Conservation (phyloP, 495 filamentous ascomycete genomes). For the Neurospora sp. region DNA sequence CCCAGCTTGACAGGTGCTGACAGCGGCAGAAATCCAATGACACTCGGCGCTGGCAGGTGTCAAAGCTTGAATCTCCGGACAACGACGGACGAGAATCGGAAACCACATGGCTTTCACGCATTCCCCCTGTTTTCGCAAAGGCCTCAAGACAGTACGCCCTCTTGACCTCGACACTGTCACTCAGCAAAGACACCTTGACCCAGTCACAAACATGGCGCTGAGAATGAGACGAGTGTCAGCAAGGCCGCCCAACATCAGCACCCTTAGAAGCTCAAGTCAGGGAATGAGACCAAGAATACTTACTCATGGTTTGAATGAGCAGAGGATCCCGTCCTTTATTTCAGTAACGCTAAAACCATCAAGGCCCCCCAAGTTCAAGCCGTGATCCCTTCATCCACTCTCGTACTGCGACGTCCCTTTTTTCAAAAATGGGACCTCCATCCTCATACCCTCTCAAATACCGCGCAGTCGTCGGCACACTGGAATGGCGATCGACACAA, state of each 20-base stretch:
- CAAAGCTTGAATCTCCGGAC: not conserved
- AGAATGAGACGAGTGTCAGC: not conserved
- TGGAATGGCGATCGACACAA: not conserved
- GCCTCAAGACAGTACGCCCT: not conserved
- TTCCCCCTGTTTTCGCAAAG: not conserved
- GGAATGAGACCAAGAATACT: not conserved
- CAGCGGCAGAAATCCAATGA: not conserved
- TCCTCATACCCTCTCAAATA: not conserved
- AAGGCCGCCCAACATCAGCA: not conserved
- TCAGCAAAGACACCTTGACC: not conserved
- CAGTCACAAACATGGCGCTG: not conserved
- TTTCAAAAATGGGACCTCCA: not conserved
- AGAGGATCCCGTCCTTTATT: not conserved
- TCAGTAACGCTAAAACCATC: not conserved
- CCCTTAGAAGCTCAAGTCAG: not conserved
- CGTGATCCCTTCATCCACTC: not conserved
- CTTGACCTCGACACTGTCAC: not conserved
- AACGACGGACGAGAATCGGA: not conserved
- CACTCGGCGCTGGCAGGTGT: not conserved
- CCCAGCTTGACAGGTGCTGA: not conserved
- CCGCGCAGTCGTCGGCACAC: not conserved
- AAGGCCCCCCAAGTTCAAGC: not conserved
- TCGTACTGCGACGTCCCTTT: not conserved
- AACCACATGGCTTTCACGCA: not conserved
- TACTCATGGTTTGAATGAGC: not conserved